Percentiles rank a stretch among this genome's conserved stretches.
phyloP scores from a whole-genome alignment of 345 rosid genomes.

The Syzygium aromaticum region DNA sequence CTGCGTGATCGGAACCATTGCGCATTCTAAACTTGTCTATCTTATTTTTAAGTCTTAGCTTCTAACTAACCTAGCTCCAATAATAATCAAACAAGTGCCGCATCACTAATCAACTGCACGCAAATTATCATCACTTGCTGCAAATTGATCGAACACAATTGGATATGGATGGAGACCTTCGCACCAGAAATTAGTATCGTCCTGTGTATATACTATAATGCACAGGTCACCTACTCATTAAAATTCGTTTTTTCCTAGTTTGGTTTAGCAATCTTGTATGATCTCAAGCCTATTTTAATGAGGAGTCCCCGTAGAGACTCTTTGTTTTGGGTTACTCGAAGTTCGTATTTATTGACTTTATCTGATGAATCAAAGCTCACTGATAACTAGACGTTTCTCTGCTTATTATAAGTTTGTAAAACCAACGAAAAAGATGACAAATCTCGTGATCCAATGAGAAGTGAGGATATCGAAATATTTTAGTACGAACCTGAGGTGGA shows the following conservation, averaged over 20 bases:
- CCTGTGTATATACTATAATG: background rate
- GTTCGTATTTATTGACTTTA: background rate
- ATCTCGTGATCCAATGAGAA: background rate
- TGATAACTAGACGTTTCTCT: background rate
- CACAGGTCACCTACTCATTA: background rate
- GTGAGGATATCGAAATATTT: background rate
- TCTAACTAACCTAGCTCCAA: background rate
- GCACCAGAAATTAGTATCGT: background rate
- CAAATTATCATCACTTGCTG: background rate
- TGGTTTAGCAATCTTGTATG: background rate
- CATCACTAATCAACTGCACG: background rate
- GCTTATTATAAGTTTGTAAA: background rate
- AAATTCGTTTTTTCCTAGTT: background rate
- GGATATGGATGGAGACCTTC: background rate
- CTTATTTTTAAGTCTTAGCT: background rate
- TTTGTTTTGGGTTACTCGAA: background rate
- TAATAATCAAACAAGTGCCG: background rate
- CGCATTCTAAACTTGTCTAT: background rate
- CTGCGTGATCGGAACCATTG: background rate
- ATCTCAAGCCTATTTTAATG: background rate
- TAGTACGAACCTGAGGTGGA: slow-evolving; percentile 66
- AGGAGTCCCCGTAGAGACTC: background rate
- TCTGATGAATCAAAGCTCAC: background rate
- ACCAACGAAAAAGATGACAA: background rate
- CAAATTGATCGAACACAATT: background rate